Percentiles rank a stretch among this genome's conserved stretches.
phyloP scores from a whole-genome alignment of 176 grass and related monocot genomes.

The Areca catechu region DNA sequence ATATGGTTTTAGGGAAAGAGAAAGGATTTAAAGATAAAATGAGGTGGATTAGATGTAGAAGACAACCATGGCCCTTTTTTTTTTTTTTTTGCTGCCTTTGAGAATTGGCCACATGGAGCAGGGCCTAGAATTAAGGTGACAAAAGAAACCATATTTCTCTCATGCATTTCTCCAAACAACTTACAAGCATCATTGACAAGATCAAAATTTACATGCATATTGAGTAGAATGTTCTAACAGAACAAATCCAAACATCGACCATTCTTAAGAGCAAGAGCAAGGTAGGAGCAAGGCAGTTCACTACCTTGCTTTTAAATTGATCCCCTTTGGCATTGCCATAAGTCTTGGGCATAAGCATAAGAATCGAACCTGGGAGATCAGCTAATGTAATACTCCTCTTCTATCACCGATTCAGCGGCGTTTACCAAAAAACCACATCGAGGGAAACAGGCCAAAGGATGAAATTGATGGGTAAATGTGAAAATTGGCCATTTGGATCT shows the following conservation, averaged over 20 bases:
- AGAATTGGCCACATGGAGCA: background rate
- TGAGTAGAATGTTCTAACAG: slow-evolving; percentile 24
- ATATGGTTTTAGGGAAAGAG: no score
- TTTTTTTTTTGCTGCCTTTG: slow-evolving; percentile 13
- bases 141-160: slow-evolving; percentile 32
- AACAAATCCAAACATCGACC: slow-evolving; percentile 29
- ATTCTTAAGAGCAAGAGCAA: no score
- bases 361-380: slow-evolving; percentile 11
- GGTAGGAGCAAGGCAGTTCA: slow-evolving; percentile 15
- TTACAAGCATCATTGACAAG: slow-evolving; percentile 1
- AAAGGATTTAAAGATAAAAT: no score
- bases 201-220: slow-evolving; percentile 23
- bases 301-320: background rate
- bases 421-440: background rate
- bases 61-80: no score
- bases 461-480: background rate
- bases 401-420: background rate
- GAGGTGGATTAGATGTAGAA: no score
- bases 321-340: slow-evolving; percentile 9
- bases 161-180: slow-evolving; percentile 25
- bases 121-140: slow-evolving; percentile 25
- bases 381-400: slow-evolving; percentile 7
- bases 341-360: slow-evolving; percentile 16
- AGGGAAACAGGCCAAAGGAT: background rate
- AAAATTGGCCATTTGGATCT: slow-evolving; percentile 1